Base-by-base conservation (phyloP, 805 yeast genomes). In the Wickerhamomyces xylosicus region DNA sequence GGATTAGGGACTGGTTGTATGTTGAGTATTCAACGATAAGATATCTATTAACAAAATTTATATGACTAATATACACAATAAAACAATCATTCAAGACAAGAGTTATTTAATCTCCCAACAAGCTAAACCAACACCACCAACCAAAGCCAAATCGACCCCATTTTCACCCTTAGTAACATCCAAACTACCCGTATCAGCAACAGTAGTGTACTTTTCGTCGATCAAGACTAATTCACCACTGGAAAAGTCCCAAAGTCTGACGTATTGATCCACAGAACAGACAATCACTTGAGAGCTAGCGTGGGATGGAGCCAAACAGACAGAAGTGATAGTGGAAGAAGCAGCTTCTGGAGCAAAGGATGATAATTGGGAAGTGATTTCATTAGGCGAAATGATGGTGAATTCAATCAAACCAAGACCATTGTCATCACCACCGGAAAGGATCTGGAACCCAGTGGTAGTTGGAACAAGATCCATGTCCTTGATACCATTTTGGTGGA, bases 361-460 rank as follows among this genome's bases (percentile, higher is more conserved):
- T 0, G 49, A 39, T 0, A 62, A 52, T 0, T 46, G 43, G 21
- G 72, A 2, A 49, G 46, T 5, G 35, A 36, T 4, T 48, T 39
- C 18, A 41, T 40, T 41, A 0, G 37, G 42, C 8, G 56, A 48
- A 9, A 48, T 52, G 8, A 62, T 37, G 1, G 58, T 41, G 25
- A 81, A 46, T 14, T 50, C 42, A 2, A 68, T 58, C 1, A 72
- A 53, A 1, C 65, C 70, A 3, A 83, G 52, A 0, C 86, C 82
- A 58, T 90, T 89, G 52, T 92, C 98, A 54, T 92, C 98, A 39
- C 98, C 97, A 25, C 96, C 97, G 1, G 95, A 76, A 5, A 77
- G 62, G 4, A 84, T 56, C 18, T 59, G 52, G 3, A 61, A 38
- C 40, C 44, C 34, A 3, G 40, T 35, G 1, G 38, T 36, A 33